Evolutionary conservation across 2,329 filamentous ascomycete species (phyloP).

Genomic region (Alternaria ethzedia): DNA sequence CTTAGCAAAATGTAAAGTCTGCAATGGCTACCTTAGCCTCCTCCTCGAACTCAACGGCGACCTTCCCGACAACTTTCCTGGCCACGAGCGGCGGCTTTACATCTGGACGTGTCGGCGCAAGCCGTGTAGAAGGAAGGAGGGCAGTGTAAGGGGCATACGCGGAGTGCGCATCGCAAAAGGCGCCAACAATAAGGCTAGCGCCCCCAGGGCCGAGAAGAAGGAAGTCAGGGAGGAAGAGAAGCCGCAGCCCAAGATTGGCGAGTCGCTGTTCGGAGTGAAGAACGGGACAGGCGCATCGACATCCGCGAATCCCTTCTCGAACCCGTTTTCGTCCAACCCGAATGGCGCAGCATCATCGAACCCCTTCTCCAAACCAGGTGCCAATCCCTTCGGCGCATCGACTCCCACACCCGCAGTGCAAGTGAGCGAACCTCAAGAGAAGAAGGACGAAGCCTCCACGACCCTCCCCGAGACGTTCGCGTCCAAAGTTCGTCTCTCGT

Average conservation of each 20-base stretch:
- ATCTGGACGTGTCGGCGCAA: slow-evolving; percentile 82
- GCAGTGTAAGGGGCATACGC: slow-evolving; percentile 78
- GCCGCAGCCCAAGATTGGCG: slow-evolving; percentile 63
- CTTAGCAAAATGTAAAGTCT: slow-evolving; percentile 84
- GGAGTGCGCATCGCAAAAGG: slow-evolving; percentile 64
- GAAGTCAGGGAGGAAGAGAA: slow-evolving; percentile 37
- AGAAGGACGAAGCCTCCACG: slow-evolving; percentile 31
- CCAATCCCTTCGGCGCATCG: slow-evolving; percentile 52
- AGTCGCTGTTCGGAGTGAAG: slow-evolving; percentile 73
- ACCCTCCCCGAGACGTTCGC: slow-evolving; percentile 79
- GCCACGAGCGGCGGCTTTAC: slow-evolving; percentile 87
- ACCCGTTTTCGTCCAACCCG: slow-evolving; percentile 64
- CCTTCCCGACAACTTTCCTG: slow-evolving; percentile 82
- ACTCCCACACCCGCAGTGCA: slow-evolving; percentile 42
- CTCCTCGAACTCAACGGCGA: slow-evolving; percentile 92
- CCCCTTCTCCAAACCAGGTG: slow-evolving; percentile 58
- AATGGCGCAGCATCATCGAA: slow-evolving; percentile 54
- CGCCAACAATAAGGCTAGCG: slow-evolving; percentile 25
- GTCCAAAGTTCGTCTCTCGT: slow-evolving; percentile 67
- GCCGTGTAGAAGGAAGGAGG: slow-evolving; percentile 79
- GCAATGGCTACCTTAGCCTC: slow-evolving; percentile 81
- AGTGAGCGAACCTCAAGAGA: slow-evolving; percentile 19
- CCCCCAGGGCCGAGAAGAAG: slow-evolving; percentile 25
- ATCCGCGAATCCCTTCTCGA: slow-evolving; percentile 49
- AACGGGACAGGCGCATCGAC: slow-evolving; percentile 32